phyloP scores from a whole-genome alignment of 306 rosid species.

The Albizia julibrissin region DNA sequence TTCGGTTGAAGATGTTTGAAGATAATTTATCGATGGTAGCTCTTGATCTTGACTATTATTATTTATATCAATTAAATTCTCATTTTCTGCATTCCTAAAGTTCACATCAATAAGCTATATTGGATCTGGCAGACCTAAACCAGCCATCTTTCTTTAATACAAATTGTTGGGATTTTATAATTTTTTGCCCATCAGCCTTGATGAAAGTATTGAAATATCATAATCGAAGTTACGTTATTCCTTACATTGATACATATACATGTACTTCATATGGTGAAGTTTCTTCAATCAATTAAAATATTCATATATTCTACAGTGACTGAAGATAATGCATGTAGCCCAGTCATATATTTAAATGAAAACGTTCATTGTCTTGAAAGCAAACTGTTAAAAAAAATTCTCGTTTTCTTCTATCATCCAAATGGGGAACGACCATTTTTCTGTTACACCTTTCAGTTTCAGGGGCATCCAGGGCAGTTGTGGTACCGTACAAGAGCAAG shows the following conservation, averaged over 20 bases:
- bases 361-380: conserved; percentile 3
- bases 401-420: neutral
- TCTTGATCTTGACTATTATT: no score
- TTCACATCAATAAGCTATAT: conserved; percentile 1
- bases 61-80: no score
- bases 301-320: neutral
- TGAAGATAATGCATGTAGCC: neutral
- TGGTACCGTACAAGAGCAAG: conserved; percentile 32
- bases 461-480: conserved; percentile 34
- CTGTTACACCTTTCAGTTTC: conserved; percentile 43
- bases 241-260: neutral
- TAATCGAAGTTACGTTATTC: conserved; percentile 30
- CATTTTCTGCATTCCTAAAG: no score
- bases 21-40: no score
- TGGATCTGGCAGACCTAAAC: neutral
- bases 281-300: conserved; percentile 15
- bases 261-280: neutral
- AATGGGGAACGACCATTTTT: conserved; percentile 46
- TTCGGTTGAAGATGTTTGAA: no score
- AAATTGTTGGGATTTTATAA: conserved; percentile 3
- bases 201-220: conserved; percentile 44
- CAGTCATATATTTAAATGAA: neutral
- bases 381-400: neutral
- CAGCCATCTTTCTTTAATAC: neutral
- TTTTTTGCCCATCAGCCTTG: conserved; percentile 34